Conservation (phyloP, 2,329 filamentous ascomycete species). For the Tolypocladium ovalisporum region DNA sequence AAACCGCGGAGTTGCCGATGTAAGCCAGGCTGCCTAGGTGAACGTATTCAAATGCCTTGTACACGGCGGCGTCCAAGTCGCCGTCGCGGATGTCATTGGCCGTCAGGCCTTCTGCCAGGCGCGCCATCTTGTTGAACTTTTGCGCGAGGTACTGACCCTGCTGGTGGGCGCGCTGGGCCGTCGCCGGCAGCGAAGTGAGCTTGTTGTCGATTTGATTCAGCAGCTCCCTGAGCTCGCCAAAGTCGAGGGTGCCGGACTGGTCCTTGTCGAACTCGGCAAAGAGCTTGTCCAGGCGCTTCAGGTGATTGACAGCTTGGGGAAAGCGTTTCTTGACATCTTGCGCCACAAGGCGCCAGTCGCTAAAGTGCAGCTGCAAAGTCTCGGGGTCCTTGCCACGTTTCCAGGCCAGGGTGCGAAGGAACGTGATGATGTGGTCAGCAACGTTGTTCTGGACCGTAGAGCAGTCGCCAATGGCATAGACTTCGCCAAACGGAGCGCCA, state of each 20-base stretch:
- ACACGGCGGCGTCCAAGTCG: constrained; percentile 83
- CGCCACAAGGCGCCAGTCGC: constrained; percentile 80
- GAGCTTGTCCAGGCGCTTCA: constrained; percentile 80
- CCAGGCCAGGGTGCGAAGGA: constrained; percentile 81
- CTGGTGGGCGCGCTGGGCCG: constrained; percentile 91
- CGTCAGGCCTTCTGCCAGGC: constrained; percentile 60
- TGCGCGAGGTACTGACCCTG: constrained; percentile 86
- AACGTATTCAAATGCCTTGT: constrained; percentile 88
- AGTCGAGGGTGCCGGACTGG: constrained; percentile 85
- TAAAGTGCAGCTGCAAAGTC: constrained; percentile 74
- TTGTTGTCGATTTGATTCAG: constrained; percentile 89
- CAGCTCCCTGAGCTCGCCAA: constrained; percentile 80
- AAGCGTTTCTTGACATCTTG: constrained; percentile 77
- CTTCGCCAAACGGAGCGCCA: constrained; percentile 82
- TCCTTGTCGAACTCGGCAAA: constrained; percentile 91
- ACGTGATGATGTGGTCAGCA: constrained; percentile 80
- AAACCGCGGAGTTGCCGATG: constrained; percentile 91
- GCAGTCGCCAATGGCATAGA: constrained; percentile 95
- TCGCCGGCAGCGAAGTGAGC: constrained; percentile 87
- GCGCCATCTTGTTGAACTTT: constrained; percentile 88
- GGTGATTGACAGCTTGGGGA: constrained; percentile 78
- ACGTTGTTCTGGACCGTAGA: constrained; percentile 96
- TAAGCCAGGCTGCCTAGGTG: constrained; percentile 91
- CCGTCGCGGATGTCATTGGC: constrained; percentile 79
- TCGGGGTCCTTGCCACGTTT: constrained; percentile 86